phyloP scores from a whole-genome alignment of 2,329 filamentous ascomycete genomes.

The Escovopsis sp. region DNA sequence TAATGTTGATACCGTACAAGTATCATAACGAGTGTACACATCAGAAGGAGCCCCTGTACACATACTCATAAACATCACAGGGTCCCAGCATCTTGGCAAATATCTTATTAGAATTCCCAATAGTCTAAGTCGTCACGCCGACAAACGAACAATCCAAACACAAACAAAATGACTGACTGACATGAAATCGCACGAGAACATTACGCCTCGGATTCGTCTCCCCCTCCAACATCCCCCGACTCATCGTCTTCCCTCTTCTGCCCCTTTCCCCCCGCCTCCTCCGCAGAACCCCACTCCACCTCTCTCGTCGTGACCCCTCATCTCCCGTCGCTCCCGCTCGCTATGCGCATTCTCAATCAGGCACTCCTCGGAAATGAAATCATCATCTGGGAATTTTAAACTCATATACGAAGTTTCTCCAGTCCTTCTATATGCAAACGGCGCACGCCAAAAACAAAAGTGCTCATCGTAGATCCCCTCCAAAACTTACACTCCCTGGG shows the following conservation, averaged over 20 bases:
- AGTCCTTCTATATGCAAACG: conserved; percentile 21
- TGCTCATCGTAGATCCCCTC: conserved; percentile 11
- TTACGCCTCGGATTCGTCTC: conserved; percentile 6
- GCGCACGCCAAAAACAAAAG: conserved; percentile 12
- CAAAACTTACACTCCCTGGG: background rate
- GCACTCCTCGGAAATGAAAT: conserved; percentile 2
- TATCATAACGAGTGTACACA: no score
- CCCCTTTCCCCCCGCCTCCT: no score
- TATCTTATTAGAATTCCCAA: background rate
- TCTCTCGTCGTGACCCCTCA: no score
- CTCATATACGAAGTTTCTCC: conserved; percentile 12
- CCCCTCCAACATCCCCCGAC: background rate
- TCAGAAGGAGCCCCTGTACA: background rate
- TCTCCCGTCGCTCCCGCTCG: background rate
- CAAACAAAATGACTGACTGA: conserved; percentile 2
- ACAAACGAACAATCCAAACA: background rate
- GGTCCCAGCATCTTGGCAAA: background rate
- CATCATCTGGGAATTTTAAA: conserved; percentile 5
- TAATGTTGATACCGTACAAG: no score
- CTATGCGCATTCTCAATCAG: conserved; percentile 5
- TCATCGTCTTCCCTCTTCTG: no score
- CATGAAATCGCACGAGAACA: no score
- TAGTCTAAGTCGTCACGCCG: background rate
- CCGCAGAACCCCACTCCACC: no score
- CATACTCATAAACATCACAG: background rate